Evolutionary conservation across 345 rosid species (phyloP), one percentile per base, ranked within the genome.

Genomic region (Murraya koenigii): DNA sequence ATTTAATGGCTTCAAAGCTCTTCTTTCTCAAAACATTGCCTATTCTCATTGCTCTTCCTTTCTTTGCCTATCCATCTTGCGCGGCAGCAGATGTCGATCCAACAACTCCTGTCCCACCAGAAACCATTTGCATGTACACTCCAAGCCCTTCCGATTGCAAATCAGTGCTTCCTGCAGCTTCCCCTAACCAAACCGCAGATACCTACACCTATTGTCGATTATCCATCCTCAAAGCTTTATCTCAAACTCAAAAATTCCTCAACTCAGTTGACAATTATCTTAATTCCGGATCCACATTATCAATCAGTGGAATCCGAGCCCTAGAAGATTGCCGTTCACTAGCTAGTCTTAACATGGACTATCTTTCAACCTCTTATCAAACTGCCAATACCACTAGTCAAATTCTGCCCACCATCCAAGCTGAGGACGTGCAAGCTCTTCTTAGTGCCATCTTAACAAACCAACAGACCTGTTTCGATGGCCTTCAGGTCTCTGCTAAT

Each of bases 241-340:
- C 81, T 7, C 79, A 84, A 9, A 72, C 90, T n/a, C 79, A 71
- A 22, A 69, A 72, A 59, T 84, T 88, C 87, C 35, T 84, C 35
- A 47, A 8, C 15, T 39, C 80, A 0, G 64, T 88, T 7, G 66
- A 86, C 55, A 77, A 62, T 10, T 85, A 85, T 69, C 82, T 83
- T 7, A 30, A 74, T 5, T 76, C 47, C 23, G 69, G 58, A 33
- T 76, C 81, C 13, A 54, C 77, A 33, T 66, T 85, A 60, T 69
- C 88, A 0, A 17, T 63, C 25, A 2, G 81, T 26, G 81, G 81
- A 0, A 13, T 75, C 47, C 76, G 86, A 1, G 89, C 88, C 8
- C 87, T 87, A 2, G 84, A 84, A 66, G 88, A 87, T 72, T 87
- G 90, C 73, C 78, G 9, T 17, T 63, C 54, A 6, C 85, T 87